A percentile compares a stretch with the other conserved stretches of the same genome.
Evolutionary conservation across 1,139 yeast species (phyloP).

Genomic region (Yamadazyma buinensis): DNA sequence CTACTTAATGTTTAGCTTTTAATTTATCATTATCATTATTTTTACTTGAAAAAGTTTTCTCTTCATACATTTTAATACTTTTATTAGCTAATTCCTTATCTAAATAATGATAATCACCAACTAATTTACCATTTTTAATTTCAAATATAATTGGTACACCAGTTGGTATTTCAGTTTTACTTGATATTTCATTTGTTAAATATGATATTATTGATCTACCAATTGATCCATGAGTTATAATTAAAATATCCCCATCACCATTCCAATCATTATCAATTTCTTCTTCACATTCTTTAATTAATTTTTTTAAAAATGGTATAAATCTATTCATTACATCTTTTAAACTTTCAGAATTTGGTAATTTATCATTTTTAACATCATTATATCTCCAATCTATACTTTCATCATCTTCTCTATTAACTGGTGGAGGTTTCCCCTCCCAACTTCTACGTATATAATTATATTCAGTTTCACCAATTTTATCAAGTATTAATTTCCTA

Average conservation of each 20-base stretch:
- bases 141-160: slow-evolving; percentile 70
- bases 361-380: slow-evolving; percentile 16
- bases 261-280: slow-evolving; percentile 20
- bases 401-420: slow-evolving; percentile 13
- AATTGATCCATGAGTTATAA: slow-evolving; percentile 76
- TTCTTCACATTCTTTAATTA: slow-evolving; percentile 24
- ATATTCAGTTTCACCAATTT: slow-evolving; percentile 53
- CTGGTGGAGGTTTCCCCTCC: slow-evolving; percentile 63
- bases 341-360: slow-evolving; percentile 71
- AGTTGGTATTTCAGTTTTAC: slow-evolving; percentile 68
- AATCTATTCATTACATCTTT: slow-evolving; percentile 62
- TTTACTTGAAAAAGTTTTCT: slow-evolving; percentile 13
- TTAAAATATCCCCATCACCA: slow-evolving; percentile 46
- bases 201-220: slow-evolving; percentile 66
- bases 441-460: slow-evolving; percentile 67
- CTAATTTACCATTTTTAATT: slow-evolving; percentile 40
- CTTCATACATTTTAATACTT: slow-evolving; percentile 62
- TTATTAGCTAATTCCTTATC: slow-evolving; percentile 67
- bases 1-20: too few species aligned
- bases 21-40: too few species aligned
- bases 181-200: slow-evolving; percentile 54
- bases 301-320: slow-evolving; percentile 47
- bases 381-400: slow-evolving; percentile 46
- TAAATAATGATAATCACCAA: slow-evolving; percentile 50
- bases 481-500: slow-evolving; percentile 48